Evolutionary conservation across 75 land plant species (phyloP).

Genomic region (Picea glauca): DNA sequence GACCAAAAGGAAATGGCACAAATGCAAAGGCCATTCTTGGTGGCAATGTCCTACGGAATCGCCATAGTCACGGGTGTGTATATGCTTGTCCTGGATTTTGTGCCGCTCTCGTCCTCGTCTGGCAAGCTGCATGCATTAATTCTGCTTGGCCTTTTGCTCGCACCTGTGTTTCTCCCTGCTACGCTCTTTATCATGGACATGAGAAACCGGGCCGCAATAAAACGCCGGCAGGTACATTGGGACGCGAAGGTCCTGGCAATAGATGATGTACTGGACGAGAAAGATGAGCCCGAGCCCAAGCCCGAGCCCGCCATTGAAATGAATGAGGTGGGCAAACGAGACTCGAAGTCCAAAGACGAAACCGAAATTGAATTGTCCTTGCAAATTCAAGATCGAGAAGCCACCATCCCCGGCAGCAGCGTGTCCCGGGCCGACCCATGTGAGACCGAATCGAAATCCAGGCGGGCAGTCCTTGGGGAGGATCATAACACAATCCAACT

Average conservation of each 20-base stretch:
- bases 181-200: constrained; percentile 11
- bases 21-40: constrained; percentile 17
- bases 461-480: neutral
- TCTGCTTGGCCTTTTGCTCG: constrained; percentile 14
- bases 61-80: constrained; percentile 42
- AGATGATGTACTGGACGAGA: neutral
- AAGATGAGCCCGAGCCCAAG: neutral
- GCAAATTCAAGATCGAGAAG: too few species aligned
- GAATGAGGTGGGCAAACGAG: constrained; percentile 6
- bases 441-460: too few species aligned
- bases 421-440: too few species aligned
- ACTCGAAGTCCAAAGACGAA: neutral
- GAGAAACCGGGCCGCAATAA: neutral
- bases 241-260: constrained; percentile 9
- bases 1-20: neutral
- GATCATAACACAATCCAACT: constrained; percentile 39
- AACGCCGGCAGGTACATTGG: neutral
- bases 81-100: constrained; percentile 29
- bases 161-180: constrained; percentile 26
- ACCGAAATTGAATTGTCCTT: neutral
- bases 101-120: neutral
- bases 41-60: constrained; percentile 23
- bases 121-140: constrained; percentile 11
- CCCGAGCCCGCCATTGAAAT: neutral
- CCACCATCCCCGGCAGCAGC: too few species aligned